Conservation (phyloP, 2,329 filamentous ascomycete species). For the Colletotrichum incanum region DNA sequence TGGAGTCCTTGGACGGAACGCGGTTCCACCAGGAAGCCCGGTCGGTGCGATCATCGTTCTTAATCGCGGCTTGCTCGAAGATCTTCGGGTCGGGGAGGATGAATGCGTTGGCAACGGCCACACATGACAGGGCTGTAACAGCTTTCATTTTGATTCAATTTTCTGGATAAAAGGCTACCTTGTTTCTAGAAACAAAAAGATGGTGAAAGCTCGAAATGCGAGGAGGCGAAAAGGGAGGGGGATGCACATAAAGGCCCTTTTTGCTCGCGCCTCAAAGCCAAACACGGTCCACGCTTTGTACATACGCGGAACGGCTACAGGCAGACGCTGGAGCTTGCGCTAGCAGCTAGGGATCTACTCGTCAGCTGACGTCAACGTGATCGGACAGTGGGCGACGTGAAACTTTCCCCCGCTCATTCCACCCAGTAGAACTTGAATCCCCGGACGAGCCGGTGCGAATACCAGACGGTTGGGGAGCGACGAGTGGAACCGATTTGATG, state of each 20-base stretch:
- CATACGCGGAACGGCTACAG: background rate
- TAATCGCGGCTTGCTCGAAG: conserved; percentile 58
- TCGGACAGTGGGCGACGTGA: conserved; percentile 36
- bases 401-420: conserved; percentile 30
- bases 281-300: conserved; percentile 1
- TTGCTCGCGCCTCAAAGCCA: conserved; percentile 11
- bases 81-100: conserved; percentile 67
- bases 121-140: conserved; percentile 62
- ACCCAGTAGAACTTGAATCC: conserved; percentile 8
- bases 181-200: conserved; percentile 11
- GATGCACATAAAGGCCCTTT: conserved; percentile 13
- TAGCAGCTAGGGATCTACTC: conserved; percentile 24
- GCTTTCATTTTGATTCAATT: conserved; percentile 60
- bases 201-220: background rate
- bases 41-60: conserved; percentile 50
- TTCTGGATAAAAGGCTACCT: background rate
- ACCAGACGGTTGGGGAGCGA: conserved; percentile 17
- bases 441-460: conserved; percentile 27
- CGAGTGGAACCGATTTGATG: background rate
- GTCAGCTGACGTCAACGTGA: conserved; percentile 44
- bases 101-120: conserved; percentile 65
- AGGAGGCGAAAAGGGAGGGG: background rate
- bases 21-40: conserved; percentile 49
- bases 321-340: conserved; percentile 13
- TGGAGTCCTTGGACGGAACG: conserved; percentile 54